Base-by-base conservation (phyloP, 768 basidiomycete species). In the Podaxis sp. region DNA sequence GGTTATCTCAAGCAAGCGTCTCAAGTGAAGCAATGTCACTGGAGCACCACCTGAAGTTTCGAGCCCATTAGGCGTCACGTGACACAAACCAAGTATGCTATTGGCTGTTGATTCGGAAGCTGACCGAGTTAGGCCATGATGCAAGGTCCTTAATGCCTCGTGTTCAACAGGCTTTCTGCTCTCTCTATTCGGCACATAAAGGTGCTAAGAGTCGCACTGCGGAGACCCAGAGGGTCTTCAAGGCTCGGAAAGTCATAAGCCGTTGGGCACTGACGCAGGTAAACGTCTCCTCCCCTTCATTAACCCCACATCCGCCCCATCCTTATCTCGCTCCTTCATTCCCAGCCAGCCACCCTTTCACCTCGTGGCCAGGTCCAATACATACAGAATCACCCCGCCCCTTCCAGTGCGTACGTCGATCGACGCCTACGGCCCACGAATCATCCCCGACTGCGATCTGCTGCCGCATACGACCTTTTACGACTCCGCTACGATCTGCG, bases 361-460 rank as follows among this genome's bases (percentile, higher is more conserved):
- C 66, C 66, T 64, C 60, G 66, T 63, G 66, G 60, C 51, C 58
- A 29, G 50, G 46, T 38, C 50, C 52, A 63, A 38, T 52, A 57
- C 57, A 51, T 59, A 27, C 40, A 33, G 41, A 15, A 33, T 52
- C 50, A 40, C 59, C 17, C 46, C 46, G 40, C 12, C 46, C 57
- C 25, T 43, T 22, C 47, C 54, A 41, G 49, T 56, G 58, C 46
- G 40, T 46, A 40, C 53, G 50, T 63, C 62, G 53, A 66, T 59
- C 54, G 51, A 37, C 55, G 55, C 47, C 29, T 59, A 53, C 52
- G 38, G 43, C 61, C 41, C 55, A 56, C 43, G 43, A 46, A 9
- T 19, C 43, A 19, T 47, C 43, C 54, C 40, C 63, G 33, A 55
- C 19, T 38, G 52, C 50, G 54, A 54, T 59, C 47, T 46, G 15